Evolutionary conservation across 2,329 filamentous ascomycete genomes (phyloP).

Genomic region (Plectosphaerella plurivora): DNA sequence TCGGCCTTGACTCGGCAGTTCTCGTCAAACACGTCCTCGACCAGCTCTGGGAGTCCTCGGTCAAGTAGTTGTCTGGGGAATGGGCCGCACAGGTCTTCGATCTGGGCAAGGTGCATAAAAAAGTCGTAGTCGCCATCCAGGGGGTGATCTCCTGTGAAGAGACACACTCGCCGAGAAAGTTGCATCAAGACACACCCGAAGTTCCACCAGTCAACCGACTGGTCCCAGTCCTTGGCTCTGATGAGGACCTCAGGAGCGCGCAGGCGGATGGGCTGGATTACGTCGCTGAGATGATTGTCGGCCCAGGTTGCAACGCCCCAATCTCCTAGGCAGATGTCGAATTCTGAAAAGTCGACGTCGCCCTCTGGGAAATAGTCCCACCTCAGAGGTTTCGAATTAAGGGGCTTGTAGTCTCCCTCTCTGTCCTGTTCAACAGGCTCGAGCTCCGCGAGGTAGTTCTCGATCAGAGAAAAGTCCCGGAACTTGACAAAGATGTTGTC

Average conservation of each 20-base stretch:
- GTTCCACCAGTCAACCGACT: conserved; percentile 19
- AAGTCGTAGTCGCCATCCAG: too few species aligned
- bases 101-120: too few species aligned
- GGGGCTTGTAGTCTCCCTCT: background rate
- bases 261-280: conserved; percentile 18
- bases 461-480: conserved; percentile 13
- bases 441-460: background rate
- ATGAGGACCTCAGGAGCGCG: conserved; percentile 20
- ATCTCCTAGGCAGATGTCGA: conserved; percentile 13
- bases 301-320: conserved; percentile 18
- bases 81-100: too few species aligned
- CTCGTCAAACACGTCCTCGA: too few species aligned
- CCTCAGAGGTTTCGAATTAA: conserved; percentile 6
- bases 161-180: background rate
- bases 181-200: conserved; percentile 12
- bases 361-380: conserved; percentile 10
- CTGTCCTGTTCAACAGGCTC: background rate
- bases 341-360: conserved; percentile 9
- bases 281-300: conserved; percentile 17
- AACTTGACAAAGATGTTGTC: conserved; percentile 17
- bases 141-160: background rate
- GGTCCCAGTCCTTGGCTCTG: conserved; percentile 16
- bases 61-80: too few species aligned
- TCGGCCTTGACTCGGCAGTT: too few species aligned
- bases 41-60: too few species aligned